Percentiles rank a stretch among this genome's conserved stretches.
These are phyloP conservation scores for Jamesozyma spencerorum DNA, from an alignment of 805 yeast genomes.

Conservation along the genomic window DNA sequence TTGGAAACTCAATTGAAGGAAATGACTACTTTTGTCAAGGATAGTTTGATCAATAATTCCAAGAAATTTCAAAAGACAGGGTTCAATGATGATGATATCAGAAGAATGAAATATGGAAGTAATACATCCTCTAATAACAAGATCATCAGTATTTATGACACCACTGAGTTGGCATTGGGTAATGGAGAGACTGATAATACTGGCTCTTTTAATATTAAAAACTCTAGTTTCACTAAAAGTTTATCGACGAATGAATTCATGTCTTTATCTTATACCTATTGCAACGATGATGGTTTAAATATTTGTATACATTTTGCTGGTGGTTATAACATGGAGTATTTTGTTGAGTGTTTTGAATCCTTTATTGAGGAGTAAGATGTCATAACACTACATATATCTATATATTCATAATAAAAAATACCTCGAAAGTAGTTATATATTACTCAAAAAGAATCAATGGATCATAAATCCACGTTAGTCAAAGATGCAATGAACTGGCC, in stretches of 20 bases:
- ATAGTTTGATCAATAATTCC: conserved; percentile 10
- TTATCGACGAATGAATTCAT: conserved; percentile 17
- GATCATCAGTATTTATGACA: conserved; percentile 22
- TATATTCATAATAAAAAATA: no score
- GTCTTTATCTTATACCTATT: conserved; percentile 20
- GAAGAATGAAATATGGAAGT: conserved; percentile 20
- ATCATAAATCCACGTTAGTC: no score
- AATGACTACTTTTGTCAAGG: conserved; percentile 15
- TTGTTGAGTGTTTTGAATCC: conserved; percentile 23
- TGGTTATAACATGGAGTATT: conserved; percentile 19
- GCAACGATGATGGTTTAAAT: conserved; percentile 18
- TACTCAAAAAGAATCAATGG: no score
- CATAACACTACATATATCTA: neutral
- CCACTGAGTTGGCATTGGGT: conserved; percentile 13
- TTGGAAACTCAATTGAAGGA: conserved; percentile 21
- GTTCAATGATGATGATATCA: conserved; percentile 25
- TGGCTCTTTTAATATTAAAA: conserved; percentile 11
- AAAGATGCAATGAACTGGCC: no score
- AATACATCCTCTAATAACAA: conserved; percentile 6
- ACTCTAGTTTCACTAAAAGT: conserved; percentile 20
- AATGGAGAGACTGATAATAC: neutral
- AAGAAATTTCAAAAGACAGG: conserved; percentile 17
- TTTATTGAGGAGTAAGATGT: conserved; percentile 14
- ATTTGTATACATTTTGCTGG: conserved; percentile 25
- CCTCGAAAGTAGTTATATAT: no score